Base-by-base conservation (phyloP, 2,329 filamentous ascomycete genomes). In the Fusarium praegraminearum region DNA sequence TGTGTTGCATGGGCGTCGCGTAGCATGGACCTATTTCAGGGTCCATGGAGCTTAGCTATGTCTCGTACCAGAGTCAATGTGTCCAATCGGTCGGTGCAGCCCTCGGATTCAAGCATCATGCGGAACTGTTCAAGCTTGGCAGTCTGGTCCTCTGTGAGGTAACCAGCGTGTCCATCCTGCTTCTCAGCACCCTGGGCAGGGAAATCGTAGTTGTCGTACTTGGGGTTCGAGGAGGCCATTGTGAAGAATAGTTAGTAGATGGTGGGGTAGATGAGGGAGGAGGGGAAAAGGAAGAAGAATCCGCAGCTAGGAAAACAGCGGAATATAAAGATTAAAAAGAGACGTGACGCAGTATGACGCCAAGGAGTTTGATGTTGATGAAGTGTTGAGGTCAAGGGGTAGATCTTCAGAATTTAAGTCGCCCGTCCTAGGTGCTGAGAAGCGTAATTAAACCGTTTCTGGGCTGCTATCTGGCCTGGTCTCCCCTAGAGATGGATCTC, bases 131-230 rank as follows among this genome's bases (percentile, higher is more conserved):
- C 84, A 49, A 98, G 91, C 83, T 95, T 91, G 56, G 93, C 94
- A 87, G 97, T 92, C 84, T 98, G 94, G 80, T 92, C 88, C 61
- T 89, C 85, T 57, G 91, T 96, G 76, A 97, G 91, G 81, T 97
- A 89, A 78, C 96, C 96, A 67, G 95, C 91, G 81, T 98, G 94
- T 71, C 96, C 96, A 75, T 85, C 84, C 78, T 90, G 88, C 47
- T 86, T 80, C 73, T 89, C 88, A 57, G 92, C 88, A 47, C 93
- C 89, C 68, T 88, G 91, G 70, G 90, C 93, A 69, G 96, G 96
- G 85, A 89, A 98, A 82, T 98, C 94, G 82, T 96, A 98, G 85
- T 97, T 81, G 84, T 98, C 96, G 86, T 98, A 97, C 84, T 97
- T 98, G 80, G 93, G 87, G 82, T 97, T 71, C 59, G 93, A 79